phyloP scores from a whole-genome alignment of 495 filamentous ascomycete species.

The Clavariopsis aquatica region DNA sequence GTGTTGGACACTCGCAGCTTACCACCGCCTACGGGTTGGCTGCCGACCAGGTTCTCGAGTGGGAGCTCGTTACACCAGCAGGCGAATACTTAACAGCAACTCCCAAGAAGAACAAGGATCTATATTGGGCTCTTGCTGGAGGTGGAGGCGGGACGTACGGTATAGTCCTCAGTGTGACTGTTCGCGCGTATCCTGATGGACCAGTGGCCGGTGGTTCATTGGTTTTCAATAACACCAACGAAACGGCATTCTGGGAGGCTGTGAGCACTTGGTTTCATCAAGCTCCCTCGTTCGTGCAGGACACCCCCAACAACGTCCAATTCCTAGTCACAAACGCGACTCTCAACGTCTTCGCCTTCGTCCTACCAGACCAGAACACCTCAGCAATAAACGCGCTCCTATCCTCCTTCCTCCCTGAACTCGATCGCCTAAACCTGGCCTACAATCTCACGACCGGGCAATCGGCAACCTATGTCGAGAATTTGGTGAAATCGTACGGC shows the following conservation, averaged over 20 bases:
- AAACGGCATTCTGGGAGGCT: slow-evolving; percentile 16
- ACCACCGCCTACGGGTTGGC: slow-evolving; percentile 52
- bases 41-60: slow-evolving; percentile 53
- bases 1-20: slow-evolving; percentile 54
- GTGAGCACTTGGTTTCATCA: slow-evolving; percentile 8
- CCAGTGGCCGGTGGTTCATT: background rate
- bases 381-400: background rate
- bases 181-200: slow-evolving; percentile 23
- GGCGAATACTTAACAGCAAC: slow-evolving; percentile 19
- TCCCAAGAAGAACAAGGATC: slow-evolving; percentile 25
- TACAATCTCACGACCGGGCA: slow-evolving; percentile 43
- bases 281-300: background rate
- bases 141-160: slow-evolving; percentile 31
- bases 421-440: slow-evolving; percentile 49
- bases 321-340: slow-evolving; percentile 49
- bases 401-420: background rate
- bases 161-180: slow-evolving; percentile 26
- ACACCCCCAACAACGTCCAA: background rate
- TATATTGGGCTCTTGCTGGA: slow-evolving; percentile 32
- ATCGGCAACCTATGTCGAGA: background rate
- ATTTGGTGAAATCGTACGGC: background rate
- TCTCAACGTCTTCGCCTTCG: slow-evolving; percentile 22
- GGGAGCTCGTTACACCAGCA: slow-evolving; percentile 43
- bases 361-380: background rate
- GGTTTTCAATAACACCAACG: slow-evolving; percentile 25